phyloP scores from a whole-genome alignment of 2,329 filamentous ascomycete species.

The Beauveria caledonica region DNA sequence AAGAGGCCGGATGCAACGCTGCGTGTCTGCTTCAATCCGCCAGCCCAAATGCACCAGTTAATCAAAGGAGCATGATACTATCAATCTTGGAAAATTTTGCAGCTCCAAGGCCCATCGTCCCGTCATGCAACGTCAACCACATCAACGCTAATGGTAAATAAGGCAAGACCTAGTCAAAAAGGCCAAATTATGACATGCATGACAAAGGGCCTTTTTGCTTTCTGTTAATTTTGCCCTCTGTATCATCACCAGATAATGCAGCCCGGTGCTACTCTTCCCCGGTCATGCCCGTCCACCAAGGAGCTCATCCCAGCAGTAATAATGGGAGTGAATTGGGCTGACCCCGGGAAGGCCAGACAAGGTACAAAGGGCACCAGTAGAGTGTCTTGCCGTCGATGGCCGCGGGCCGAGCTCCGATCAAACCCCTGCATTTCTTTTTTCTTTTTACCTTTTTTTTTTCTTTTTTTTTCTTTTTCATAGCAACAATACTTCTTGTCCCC shows the following conservation, averaged over 20 bases:
- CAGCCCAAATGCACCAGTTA: not conserved
- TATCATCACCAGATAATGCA: too few relatives aligned
- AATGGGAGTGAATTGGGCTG: not conserved
- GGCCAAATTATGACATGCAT: not conserved
- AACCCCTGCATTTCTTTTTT: not conserved
- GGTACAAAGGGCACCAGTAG: not conserved
- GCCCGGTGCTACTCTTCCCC: too few relatives aligned
- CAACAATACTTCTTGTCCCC: too few relatives aligned
- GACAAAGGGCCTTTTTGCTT: not conserved
- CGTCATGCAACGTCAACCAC: slow-evolving; percentile 7
- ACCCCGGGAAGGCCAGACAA: not conserved
- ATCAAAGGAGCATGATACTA: not conserved
- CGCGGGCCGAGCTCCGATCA: slow-evolving; percentile 9
- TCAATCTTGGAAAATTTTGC: not conserved
- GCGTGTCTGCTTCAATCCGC: not conserved
- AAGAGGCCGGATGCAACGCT: not conserved
- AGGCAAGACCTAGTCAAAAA: not conserved
- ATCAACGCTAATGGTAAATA: not conserved
- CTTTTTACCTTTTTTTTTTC: not conserved
- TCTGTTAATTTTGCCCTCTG: too few relatives aligned
- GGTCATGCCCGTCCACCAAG: too few relatives aligned
- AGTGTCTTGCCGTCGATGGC: not conserved
- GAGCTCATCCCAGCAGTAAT: slow-evolving; percentile 6
- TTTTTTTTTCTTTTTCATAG: not conserved
- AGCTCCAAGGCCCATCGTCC: not conserved